These are phyloP conservation scores for Tetrahymena thermophila DNA, from an alignment of 73 alveolate genomes.

Conservation along the genomic window DNA sequence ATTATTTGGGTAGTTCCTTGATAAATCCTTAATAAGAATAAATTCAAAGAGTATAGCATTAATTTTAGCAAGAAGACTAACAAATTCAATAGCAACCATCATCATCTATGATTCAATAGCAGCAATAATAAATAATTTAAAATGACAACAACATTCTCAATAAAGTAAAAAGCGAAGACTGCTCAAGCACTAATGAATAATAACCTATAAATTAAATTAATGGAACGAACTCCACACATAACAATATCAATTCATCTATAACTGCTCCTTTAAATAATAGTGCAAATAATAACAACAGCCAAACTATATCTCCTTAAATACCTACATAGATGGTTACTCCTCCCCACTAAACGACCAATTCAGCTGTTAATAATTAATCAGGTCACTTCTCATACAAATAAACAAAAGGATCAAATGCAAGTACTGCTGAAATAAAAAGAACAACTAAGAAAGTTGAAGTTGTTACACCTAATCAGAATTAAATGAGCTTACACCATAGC, in stretches of 20 bases:
- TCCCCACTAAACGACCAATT: neutral
- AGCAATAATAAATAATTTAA: neutral
- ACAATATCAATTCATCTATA: neutral
- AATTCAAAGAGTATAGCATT: neutral
- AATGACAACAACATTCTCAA: neutral
- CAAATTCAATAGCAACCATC: neutral
- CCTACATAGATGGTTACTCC: neutral
- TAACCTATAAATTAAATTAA: neutral
- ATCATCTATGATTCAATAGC: neutral
- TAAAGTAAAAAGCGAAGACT: neutral
- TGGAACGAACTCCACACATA: neutral
- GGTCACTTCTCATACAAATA: neutral
- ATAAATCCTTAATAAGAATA: neutral
- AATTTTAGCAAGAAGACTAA: neutral
- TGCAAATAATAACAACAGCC: neutral
- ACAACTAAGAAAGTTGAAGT: neutral
- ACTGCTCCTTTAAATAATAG: neutral
- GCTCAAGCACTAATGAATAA: neutral
- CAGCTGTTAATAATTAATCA: neutral
- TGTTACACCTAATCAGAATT: neutral
- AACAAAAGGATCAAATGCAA: neutral
- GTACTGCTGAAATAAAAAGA: neutral
- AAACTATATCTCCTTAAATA: neutral
- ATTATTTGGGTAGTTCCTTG: neutral
- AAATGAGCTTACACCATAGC: neutral